phyloP scores from a whole-genome alignment of 2,329 filamentous ascomycete genomes.

The Colletotrichum spaethianum region DNA sequence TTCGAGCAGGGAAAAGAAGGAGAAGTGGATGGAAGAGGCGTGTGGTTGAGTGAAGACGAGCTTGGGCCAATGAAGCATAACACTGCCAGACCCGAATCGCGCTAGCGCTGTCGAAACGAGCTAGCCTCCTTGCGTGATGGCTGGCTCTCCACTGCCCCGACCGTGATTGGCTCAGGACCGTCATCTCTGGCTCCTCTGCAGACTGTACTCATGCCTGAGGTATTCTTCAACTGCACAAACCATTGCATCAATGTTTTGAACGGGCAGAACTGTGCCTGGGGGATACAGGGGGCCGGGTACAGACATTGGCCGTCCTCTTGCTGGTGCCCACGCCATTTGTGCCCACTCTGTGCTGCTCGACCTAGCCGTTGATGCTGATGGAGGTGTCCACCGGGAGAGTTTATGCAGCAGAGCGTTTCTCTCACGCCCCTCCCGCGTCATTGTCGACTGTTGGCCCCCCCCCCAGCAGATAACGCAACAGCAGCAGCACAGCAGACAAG shows the following conservation, averaged over 20 bases:
- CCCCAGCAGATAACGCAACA: not conserved
- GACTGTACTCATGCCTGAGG: slow-evolving; percentile 36
- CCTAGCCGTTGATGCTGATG: not conserved
- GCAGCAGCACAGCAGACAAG: slow-evolving; percentile 10
- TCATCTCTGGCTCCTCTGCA: slow-evolving; percentile 17
- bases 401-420: not conserved
- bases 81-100: not conserved
- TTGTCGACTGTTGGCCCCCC: slow-evolving; percentile 22
- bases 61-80: not conserved
- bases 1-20: slow-evolving; percentile 22
- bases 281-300: not conserved
- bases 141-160: slow-evolving; percentile 4
- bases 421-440: slow-evolving; percentile 22
- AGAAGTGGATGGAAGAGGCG: slow-evolving; percentile 13
- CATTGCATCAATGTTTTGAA: slow-evolving; percentile 32
- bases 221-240: slow-evolving; percentile 34
- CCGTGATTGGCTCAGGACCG: slow-evolving; percentile 14
- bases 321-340: slow-evolving; percentile 23
- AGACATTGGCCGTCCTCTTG: slow-evolving; percentile 4
- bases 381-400: not conserved
- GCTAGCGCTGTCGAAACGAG: slow-evolving; percentile 14
- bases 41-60: not conserved
- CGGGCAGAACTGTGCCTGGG: slow-evolving; percentile 11
- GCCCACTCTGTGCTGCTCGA: slow-evolving; percentile 21
- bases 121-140: slow-evolving; percentile 25